phyloP scores from a whole-genome alignment of 1,284 basidiomycete species.

The Veloboletus limbatus region DNA sequence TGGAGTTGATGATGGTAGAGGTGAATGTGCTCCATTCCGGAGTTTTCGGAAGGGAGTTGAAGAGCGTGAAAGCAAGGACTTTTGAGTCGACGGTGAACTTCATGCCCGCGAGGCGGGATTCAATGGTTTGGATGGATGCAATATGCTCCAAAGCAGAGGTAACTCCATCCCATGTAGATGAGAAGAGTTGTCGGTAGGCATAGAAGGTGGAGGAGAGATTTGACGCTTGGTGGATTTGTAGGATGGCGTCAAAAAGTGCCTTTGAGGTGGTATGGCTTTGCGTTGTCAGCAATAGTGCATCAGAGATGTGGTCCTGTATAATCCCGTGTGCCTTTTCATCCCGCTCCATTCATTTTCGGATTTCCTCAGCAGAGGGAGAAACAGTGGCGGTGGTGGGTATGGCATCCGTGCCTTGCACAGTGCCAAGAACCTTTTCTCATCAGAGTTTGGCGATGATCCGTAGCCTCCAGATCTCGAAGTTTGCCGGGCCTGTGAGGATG shows the following conservation, averaged over 20 bases:
- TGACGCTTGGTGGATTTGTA: no score
- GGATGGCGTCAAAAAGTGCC: not conserved
- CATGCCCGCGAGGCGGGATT: constrained; percentile 4
- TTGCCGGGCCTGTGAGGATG: no score
- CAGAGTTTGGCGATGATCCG: no score
- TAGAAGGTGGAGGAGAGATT: not conserved
- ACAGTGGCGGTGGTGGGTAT: no score
- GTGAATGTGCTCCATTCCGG: not conserved
- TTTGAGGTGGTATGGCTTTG: no score
- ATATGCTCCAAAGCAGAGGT: not conserved
- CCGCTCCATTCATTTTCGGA: no score
- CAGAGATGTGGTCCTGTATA: constrained; percentile 1
- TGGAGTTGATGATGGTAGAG: no score
- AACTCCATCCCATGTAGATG: not conserved
- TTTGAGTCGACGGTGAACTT: constrained; percentile 1
- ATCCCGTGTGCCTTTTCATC: not conserved
- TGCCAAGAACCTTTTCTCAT: no score
- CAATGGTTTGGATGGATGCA: not conserved
- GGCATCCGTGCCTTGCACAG: no score
- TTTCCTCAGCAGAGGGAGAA: no score
- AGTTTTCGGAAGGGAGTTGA: not conserved
- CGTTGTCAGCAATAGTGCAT: not conserved
- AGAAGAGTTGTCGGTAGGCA: not conserved
- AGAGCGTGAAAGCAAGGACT: constrained; percentile 4
- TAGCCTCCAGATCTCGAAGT: no score